A percentile compares a stretch with the other conserved stretches of the same genome.
Evolutionary conservation across 1,284 basidiomycete species (phyloP).

Genomic region (Exsudoporus floridanus): DNA sequence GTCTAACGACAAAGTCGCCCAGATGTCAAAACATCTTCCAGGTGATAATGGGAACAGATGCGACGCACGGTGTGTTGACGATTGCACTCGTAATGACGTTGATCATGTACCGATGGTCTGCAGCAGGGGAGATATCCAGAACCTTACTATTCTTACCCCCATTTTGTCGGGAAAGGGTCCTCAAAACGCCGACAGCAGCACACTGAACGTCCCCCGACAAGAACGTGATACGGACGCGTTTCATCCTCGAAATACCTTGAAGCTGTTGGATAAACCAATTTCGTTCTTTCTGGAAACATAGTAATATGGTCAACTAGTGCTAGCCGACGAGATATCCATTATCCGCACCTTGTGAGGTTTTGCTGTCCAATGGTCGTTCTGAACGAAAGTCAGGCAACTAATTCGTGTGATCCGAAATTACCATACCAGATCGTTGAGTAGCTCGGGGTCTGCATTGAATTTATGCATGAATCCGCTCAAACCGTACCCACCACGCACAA

Average conservation of each 20-base stretch:
- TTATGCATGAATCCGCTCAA: constrained; percentile 84
- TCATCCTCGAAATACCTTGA: constrained; percentile 65
- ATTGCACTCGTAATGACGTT: constrained; percentile 80
- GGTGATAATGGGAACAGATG: neutral
- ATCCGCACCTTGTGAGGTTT: constrained; percentile 67
- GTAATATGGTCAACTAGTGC: neutral
- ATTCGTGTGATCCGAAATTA: constrained; percentile 1
- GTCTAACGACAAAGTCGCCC: constrained; percentile 42
- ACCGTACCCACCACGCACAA: constrained; percentile 68
- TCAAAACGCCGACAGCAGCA: constrained; percentile 77
- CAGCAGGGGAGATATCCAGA: constrained; percentile 47
- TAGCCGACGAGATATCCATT: neutral
- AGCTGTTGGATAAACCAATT: constrained; percentile 85
- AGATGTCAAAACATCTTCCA: constrained; percentile 2
- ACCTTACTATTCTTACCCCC: constrained; percentile 46
- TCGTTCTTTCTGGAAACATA: constrained; percentile 67
- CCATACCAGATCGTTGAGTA: constrained; percentile 86
- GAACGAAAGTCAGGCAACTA: neutral
- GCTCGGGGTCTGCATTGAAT: constrained; percentile 88
- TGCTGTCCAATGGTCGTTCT: constrained; percentile 91
- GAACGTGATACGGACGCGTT: constrained; percentile 74
- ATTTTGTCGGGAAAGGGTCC: constrained; percentile 48
- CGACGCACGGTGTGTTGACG: constrained; percentile 74
- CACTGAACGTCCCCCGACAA: constrained; percentile 93
- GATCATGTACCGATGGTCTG: constrained; percentile 85